Conservation (phyloP, 2,329 filamentous ascomycete species). For the Zasmidium citrigriseum region DNA sequence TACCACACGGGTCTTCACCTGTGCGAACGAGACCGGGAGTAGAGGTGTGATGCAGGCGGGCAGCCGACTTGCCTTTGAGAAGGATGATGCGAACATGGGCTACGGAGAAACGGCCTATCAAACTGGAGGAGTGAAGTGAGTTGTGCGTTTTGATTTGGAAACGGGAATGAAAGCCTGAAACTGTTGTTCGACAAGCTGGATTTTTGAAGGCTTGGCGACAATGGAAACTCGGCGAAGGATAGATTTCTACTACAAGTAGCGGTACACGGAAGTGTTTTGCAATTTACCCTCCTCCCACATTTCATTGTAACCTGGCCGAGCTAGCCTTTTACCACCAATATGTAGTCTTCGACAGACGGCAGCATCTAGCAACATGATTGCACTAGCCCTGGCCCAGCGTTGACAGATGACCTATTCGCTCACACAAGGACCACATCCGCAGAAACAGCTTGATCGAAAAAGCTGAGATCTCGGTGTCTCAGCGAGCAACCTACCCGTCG, state of each 20-base stretch:
- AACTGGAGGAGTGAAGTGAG: not conserved
- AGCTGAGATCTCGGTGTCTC: no score
- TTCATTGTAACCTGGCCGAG: no score
- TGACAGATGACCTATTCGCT: no score
- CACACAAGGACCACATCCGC: no score
- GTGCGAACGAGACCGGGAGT: not conserved
- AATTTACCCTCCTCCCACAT: no score
- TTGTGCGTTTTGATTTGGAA: not conserved
- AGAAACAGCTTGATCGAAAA: no score
- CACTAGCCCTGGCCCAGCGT: no score
- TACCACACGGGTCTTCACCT: not conserved
- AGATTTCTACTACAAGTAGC: not conserved
- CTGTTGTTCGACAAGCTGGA: not conserved
- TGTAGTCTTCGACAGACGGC: no score
- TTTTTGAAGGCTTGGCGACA: not conserved
- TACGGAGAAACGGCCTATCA: not conserved
- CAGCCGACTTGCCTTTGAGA: not conserved
- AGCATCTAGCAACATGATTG: no score
- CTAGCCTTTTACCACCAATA: no score
- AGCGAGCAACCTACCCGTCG: no score
- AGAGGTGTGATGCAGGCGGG: not conserved
- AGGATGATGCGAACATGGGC: not conserved
- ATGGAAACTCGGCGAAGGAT: not conserved
- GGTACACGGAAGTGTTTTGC: not conserved
- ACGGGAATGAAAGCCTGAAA: not conserved